A percentile compares a stretch with the other conserved stretches of the same genome.
phyloP scores from a whole-genome alignment of 331 rosid species.

The Arachis monticola region DNA sequence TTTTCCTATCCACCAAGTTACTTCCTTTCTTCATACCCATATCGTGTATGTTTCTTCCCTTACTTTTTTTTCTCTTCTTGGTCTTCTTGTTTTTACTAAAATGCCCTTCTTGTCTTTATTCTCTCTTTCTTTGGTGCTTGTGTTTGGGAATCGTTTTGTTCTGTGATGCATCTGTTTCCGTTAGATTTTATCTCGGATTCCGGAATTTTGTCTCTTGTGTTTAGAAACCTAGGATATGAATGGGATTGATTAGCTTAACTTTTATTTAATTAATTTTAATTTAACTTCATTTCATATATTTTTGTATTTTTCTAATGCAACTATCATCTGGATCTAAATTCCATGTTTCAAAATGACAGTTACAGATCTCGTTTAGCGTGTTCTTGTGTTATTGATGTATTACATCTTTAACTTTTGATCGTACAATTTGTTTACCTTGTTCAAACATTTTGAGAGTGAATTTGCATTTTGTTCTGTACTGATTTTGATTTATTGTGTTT shows the following conservation, averaged over 20 bases:
- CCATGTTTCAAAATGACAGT: background rate
- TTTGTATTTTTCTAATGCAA: slow-evolving; percentile 8
- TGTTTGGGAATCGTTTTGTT: slow-evolving; percentile 1
- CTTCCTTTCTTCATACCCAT: background rate
- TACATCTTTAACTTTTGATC: background rate
- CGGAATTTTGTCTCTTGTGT: slow-evolving; percentile 9
- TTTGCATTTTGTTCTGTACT: background rate
- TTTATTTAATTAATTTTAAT: background rate
- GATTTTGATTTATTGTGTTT: slow-evolving; percentile 1
- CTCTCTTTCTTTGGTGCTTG: background rate
- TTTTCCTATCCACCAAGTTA: too few species aligned
- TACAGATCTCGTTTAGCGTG: slow-evolving; percentile 41
- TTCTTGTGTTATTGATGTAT: too few species aligned
- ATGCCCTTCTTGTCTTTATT: background rate
- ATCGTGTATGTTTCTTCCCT: background rate
- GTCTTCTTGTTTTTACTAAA: slow-evolving; percentile 9
- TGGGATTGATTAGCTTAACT: slow-evolving; percentile 17
- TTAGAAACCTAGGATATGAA: background rate
- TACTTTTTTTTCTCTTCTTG: slow-evolving; percentile 23
- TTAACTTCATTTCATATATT: background rate
- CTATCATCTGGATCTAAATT: slow-evolving; percentile 48
- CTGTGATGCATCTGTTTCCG: slow-evolving; percentile 42
- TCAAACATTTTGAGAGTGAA: slow-evolving; percentile 9
- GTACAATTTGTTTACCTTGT: background rate
- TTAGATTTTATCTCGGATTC: slow-evolving; percentile 53